Evolutionary conservation across 192 early-diverging fungal species (phyloP), one percentile per base, ranked within the genome.

Genomic region (Backusella australiensis): DNA sequence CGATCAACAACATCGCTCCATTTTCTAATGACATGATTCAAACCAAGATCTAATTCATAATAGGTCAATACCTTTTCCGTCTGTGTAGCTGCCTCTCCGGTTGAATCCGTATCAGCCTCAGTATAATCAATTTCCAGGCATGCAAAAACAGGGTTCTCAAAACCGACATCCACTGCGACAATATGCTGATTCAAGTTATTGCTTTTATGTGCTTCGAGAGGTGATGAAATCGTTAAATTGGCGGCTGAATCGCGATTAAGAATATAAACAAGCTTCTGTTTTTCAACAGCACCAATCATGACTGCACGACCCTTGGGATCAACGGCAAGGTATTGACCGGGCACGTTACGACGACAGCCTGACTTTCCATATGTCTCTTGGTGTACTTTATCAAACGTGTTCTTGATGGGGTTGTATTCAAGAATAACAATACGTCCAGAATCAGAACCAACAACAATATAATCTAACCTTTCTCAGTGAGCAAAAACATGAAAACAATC

Each of bases 91-190:
- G 90, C 91, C 73, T 93, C 91, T 7, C 90, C 92, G 11, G 89
- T 85, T 19, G 90, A 87, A 82, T 93, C 94, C 52, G 90, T 82
- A 80, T 96, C 96, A 6, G 90, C 90, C 49, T 95, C 97, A 23
- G 87, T 85, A 77, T 95, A 96, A 81, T 91, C 92, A 1, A 91
- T 86, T 80, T 99, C 98, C 52, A 99, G 80, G 66, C 92, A 91
- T 1, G 97, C 98, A 87, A 99, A 99, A 44, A 97, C 88, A 11
- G 98, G 98, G 81, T 99, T 99, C 75, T 99, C 98, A 76, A 94
- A 99, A 0, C 97, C 98, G 32, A 99, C 97, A 83, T 99, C 98
- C 12, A 98, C 90, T 34, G 93, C 97, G 26, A 94, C 92, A 71
- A 93, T 85, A 76, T 93, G 87, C 70, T 94, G 92, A 67, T 91